A percentile compares a stretch with the other conserved stretches of the same genome.
phyloP scores from a whole-genome alignment of 257 asterid species.

The Salvia miltiorrhiza region DNA sequence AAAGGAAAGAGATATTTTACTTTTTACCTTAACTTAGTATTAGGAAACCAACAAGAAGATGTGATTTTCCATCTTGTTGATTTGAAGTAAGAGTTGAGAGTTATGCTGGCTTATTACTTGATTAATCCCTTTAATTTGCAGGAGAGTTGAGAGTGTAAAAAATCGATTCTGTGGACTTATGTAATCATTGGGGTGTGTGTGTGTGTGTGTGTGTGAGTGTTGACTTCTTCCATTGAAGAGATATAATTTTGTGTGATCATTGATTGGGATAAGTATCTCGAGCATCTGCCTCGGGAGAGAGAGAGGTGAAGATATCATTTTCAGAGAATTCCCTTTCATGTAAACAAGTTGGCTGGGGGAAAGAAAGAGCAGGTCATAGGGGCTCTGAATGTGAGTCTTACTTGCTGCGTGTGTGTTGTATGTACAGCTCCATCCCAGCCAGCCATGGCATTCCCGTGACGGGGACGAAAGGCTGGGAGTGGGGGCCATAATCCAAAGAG shows the following conservation, averaged over 20 bases:
- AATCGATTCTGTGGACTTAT: background rate
- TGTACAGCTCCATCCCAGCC: conserved; percentile 47
- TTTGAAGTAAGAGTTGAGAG: background rate
- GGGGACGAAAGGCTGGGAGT: conserved; percentile 55
- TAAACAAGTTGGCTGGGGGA: conserved; percentile 42
- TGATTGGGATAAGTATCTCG: conserved; percentile 15
- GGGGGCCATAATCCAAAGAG: conserved; percentile 47
- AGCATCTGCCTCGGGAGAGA: conserved; percentile 12
- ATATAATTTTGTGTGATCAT: background rate
- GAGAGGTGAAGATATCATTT: conserved; percentile 33
- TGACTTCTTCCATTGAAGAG: conserved; percentile 11
- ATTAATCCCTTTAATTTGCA: conserved; percentile 6
- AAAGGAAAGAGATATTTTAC: background rate
- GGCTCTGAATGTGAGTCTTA: conserved; percentile 37
- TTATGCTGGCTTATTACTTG: background rate
- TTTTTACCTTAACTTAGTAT: conserved; percentile 3
- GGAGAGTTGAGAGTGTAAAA: conserved; percentile 15
- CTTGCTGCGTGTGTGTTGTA: conserved; percentile 25
- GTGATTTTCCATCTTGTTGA: conserved; percentile 12
- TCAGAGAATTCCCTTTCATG: conserved; percentile 52
- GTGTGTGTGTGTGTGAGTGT: background rate
- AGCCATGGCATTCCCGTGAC: conserved; percentile 75
- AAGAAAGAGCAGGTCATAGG: conserved; percentile 34
- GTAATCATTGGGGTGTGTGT: conserved; percentile 16
- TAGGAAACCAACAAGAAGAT: conserved; percentile 5